Conservation (phyloP, 2,329 filamentous ascomycete genomes). For the Ceratocystis ficicola region DNA sequence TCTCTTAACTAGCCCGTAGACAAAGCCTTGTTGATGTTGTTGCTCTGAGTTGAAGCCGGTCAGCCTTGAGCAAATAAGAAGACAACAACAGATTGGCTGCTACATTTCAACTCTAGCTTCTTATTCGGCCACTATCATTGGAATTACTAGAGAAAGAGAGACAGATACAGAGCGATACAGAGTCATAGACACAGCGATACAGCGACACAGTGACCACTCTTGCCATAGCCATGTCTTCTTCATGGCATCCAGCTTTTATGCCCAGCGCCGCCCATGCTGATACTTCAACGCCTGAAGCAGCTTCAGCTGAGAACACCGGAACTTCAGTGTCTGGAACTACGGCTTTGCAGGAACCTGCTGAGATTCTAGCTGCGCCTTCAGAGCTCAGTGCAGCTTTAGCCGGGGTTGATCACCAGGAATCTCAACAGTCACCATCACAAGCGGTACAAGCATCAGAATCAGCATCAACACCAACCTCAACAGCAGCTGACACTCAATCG, state of each 20-base stretch:
- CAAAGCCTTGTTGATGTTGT: too few relatives aligned
- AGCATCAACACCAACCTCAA: slow-evolving; percentile 1
- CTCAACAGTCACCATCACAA: too few relatives aligned
- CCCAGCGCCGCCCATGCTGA: slow-evolving; percentile 25
- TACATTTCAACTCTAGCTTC: not conserved
- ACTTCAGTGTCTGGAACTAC: not conserved
- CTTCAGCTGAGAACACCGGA: not conserved
- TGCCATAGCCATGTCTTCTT: slow-evolving; percentile 31
- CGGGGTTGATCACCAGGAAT: too few relatives aligned
- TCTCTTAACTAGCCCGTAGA: too few relatives aligned
- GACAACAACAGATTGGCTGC: not conserved
- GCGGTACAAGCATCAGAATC: too few relatives aligned
- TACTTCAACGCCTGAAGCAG: not conserved
- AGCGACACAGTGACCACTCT: not conserved
- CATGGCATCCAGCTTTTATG: slow-evolving; percentile 35
- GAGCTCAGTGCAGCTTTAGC: too few relatives aligned
- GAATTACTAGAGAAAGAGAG: too few relatives aligned
- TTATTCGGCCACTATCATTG: not conserved
- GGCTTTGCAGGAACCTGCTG: not conserved
- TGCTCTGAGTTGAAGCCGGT: slow-evolving; percentile 1
- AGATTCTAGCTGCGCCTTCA: not conserved
- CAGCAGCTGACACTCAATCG: too few relatives aligned
- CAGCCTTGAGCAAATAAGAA: not conserved
- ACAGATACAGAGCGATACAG: too few relatives aligned
- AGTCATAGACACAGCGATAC: not conserved